Evolutionary conservation across 2,329 filamentous ascomycete genomes (phyloP).

Genomic region (Cryoendolithus antarcticus): DNA sequence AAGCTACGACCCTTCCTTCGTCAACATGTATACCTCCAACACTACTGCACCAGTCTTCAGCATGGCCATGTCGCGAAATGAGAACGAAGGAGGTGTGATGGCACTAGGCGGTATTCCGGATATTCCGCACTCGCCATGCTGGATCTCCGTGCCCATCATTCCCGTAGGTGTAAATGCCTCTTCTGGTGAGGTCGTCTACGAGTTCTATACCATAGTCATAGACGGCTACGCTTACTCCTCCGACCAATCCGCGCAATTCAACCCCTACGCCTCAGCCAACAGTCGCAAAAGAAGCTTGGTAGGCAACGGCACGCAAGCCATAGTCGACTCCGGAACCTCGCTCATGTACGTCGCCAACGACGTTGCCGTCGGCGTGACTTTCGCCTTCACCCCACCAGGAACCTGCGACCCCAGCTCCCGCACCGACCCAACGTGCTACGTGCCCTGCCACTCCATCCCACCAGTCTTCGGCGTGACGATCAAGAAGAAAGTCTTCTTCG

Average conservation of each 20-base stretch:
- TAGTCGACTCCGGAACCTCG: slow-evolving; percentile 35
- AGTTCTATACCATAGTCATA: slow-evolving; percentile 28
- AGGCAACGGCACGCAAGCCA: slow-evolving; percentile 24
- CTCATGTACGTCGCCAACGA: slow-evolving; percentile 29
- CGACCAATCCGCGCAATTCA: slow-evolving; percentile 13
- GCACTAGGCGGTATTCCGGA: slow-evolving; percentile 39
- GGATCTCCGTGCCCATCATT: slow-evolving; percentile 25
- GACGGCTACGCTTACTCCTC: slow-evolving; percentile 20
- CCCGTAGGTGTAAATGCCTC: slow-evolving; percentile 14
- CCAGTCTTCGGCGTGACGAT: slow-evolving; percentile 32
- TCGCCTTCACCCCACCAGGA: slow-evolving; percentile 31
- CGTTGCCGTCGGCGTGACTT: slow-evolving; percentile 27
- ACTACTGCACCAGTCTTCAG: slow-evolving; percentile 36
- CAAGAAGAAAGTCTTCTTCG: slow-evolving; percentile 23
- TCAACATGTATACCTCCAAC: slow-evolving; percentile 34
- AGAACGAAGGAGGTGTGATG: slow-evolving; percentile 29
- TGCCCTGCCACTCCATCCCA: slow-evolving; percentile 30
- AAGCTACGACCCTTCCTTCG: slow-evolving; percentile 40
- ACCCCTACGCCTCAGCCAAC: slow-evolving; percentile 10
- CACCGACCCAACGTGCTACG: slow-evolving; percentile 9
- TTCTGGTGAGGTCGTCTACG: slow-evolving; percentile 19
- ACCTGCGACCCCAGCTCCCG: not conserved
- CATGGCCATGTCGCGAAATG: slow-evolving; percentile 32
- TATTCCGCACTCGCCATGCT: slow-evolving; percentile 25
- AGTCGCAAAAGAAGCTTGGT: slow-evolving; percentile 4